Conservation (phyloP, 129 eudicot species). For the Flaveria trinervia region DNA sequence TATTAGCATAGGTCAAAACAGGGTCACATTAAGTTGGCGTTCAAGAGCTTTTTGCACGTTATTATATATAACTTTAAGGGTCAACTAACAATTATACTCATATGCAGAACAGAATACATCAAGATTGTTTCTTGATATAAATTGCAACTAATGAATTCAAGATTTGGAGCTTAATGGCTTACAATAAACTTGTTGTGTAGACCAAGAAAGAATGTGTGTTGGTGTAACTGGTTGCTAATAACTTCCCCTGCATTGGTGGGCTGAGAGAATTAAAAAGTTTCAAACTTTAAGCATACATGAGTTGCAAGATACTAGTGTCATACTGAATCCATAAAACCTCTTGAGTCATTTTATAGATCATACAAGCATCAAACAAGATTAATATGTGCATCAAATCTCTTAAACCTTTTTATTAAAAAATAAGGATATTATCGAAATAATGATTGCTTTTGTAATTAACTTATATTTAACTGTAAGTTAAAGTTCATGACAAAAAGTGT, state of each 20-base stretch:
- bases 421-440: no score
- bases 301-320: neutral
- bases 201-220: slow-evolving; percentile 59
- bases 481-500: no score
- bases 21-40: no score
- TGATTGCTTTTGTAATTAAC: no score
- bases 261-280: slow-evolving; percentile 49
- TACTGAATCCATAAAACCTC: neutral
- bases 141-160: slow-evolving; percentile 10
- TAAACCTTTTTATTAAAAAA: no score
- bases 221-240: slow-evolving; percentile 64
- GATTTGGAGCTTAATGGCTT: slow-evolving; percentile 13
- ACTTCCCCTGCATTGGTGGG: slow-evolving; percentile 82
- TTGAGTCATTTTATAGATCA: no score
- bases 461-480: no score
- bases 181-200: slow-evolving; percentile 49
- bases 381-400: neutral
- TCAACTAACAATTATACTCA: no score
- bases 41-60: no score
- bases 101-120: no score
- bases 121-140: slow-evolving; percentile 1
- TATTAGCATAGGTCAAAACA: no score
- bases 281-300: slow-evolving; percentile 2
- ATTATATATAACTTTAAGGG: no score
- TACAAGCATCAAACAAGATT: neutral